A percentile compares a stretch with the other conserved stretches of the same genome.
These are phyloP conservation scores for Escallonia herrerae DNA, from an alignment of 129 eudicot genomes.

Conservation along the genomic window DNA sequence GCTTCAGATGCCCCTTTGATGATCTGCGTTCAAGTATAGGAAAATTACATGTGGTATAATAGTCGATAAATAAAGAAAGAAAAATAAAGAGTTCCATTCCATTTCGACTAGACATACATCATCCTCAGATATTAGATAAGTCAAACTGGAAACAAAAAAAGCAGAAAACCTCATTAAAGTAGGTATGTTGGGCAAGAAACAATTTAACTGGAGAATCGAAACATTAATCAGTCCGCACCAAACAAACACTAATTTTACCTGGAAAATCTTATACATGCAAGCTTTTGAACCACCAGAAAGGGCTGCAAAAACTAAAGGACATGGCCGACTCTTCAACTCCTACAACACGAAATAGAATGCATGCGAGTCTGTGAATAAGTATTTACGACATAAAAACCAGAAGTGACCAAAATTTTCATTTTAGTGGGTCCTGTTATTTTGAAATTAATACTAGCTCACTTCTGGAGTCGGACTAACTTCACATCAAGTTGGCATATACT, in stretches of 20 bases:
- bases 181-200: neutral
- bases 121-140: neutral
- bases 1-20: constrained; percentile 77
- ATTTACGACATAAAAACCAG: neutral
- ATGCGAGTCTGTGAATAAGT: neutral
- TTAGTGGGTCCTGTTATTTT: too few relatives aligned
- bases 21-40: constrained; percentile 44
- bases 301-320: constrained; percentile 67
- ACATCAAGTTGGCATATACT: too few relatives aligned
- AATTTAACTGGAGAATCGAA: neutral
- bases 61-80: neutral
- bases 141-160: neutral
- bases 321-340: constrained; percentile 62
- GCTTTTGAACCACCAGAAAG: constrained; percentile 88
- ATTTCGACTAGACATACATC: neutral
- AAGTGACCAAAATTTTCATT: too few relatives aligned
- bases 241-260: constrained; percentile 40
- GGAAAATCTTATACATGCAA: constrained; percentile 85
- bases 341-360: constrained; percentile 18
- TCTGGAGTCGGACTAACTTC: too few relatives aligned
- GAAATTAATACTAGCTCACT: too few relatives aligned
- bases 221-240: neutral
- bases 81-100: neutral
- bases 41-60: neutral
- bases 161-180: neutral